Base-by-base conservation (phyloP, 768 basidiomycete genomes). In the Chalciporus sphaerocephalus region DNA sequence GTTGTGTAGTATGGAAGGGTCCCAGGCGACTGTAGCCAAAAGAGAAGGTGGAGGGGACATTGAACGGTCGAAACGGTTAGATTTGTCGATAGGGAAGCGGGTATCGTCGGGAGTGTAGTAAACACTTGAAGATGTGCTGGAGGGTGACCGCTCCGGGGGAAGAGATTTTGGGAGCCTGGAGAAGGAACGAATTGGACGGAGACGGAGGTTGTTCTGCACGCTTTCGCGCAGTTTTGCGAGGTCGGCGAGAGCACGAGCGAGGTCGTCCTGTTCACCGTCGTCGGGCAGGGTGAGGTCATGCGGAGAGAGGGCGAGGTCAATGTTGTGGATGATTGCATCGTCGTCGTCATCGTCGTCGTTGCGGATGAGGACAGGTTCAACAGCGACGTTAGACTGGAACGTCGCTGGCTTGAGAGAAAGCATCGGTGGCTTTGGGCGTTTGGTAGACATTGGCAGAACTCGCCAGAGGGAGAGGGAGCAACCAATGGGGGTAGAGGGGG, bases 141-240 rank as follows among this genome's bases (percentile, higher is more conserved):
- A 22, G 42, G 48, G 44, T 24, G 40, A 10, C 30, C 28, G 54
- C 35, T 40, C 38, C 36, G 42, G 40, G 32, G 65, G 48, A 37
- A 66, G 48, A 32, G 74, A 61, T 57, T 78, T 79, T 30, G 78
- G 73, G 35, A 81, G 66, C n/a, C 70, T 60, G 36, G 72, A 69
- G 28, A 73, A 69, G 18, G 83, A 83, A 40, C 80, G 78, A 46
- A 92, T 84, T 22, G 90, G 89, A 17, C 89, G 77, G 27, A 92
- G 73, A 47, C 80, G 81, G 28, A 92, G 75, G 55, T 92, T 92
- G 65, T 80, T 75, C 66, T 83, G 79, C 2, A 92, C 85, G 54
- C 71, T 86, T 53, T 76, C 74, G 25, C 89, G 78, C 7, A 92
- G 74, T 54, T 76, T 68, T 46, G 86, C 83, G 30, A 92, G 78